Conservation (phyloP, 73 alveolate species). For the Breviolum minutum region DNA sequence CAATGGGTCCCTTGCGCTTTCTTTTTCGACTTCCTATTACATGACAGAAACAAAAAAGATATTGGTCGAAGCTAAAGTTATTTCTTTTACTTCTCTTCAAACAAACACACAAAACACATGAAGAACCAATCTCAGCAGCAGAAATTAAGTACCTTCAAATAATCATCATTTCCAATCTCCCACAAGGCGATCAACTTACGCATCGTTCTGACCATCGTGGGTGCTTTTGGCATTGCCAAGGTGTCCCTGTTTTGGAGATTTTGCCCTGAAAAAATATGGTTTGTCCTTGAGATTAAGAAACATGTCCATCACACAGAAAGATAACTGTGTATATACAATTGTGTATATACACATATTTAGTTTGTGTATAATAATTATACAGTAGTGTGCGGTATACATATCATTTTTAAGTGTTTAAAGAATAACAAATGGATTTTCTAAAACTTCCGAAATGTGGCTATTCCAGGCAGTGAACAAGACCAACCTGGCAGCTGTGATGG, state of each 20-base stretch:
- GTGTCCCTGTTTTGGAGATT: neutral
- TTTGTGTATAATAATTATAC: neutral
- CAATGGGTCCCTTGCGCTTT: neutral
- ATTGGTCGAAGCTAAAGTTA: too few species aligned
- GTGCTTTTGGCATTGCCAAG: conserved; percentile 91
- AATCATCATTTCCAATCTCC: neutral
- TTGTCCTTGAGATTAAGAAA: neutral
- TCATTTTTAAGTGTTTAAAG: too few species aligned
- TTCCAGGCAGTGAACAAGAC: conserved; percentile 76
- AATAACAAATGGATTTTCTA: too few species aligned
- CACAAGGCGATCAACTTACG: conserved; percentile 71
- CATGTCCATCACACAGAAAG: neutral
- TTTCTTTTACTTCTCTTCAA: too few species aligned
- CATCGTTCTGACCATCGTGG: conserved; percentile 81
- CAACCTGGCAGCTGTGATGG: conserved; percentile 77
- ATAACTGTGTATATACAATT: neutral
- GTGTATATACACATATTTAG: neutral
- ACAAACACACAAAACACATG: too few species aligned
- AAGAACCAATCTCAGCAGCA: too few species aligned
- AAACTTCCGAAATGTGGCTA: too few species aligned
- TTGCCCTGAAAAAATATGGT: too few species aligned
- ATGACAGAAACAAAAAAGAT: too few species aligned
- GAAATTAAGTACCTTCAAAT: too few species aligned
- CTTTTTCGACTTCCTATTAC: too few species aligned
- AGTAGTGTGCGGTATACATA: too few species aligned